phyloP scores from a whole-genome alignment of 306 rosid genomes.

The Prunus davidiana region DNA sequence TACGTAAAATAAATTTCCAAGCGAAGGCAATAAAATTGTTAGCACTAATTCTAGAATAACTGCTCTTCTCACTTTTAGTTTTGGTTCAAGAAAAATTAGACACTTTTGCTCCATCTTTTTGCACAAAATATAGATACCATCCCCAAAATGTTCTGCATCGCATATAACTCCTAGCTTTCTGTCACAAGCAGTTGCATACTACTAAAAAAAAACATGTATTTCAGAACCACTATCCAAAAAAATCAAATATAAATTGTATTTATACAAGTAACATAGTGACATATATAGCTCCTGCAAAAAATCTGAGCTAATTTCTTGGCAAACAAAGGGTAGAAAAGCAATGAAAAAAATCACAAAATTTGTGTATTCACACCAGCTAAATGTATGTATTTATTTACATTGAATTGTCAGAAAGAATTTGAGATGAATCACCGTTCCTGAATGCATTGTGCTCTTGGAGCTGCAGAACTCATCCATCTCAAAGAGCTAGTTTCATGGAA shows the following conservation, averaged over 20 bases:
- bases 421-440: constrained; percentile 30
- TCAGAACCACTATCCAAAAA: background rate
- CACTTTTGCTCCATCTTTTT: too few relatives aligned
- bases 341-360: background rate
- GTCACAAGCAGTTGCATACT: too few relatives aligned
- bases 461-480: constrained; percentile 30
- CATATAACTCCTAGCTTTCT: too few relatives aligned
- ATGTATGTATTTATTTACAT: constrained; percentile 17
- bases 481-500: constrained; percentile 41
- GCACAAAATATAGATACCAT: too few relatives aligned
- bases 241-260: background rate
- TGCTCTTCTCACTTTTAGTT: too few relatives aligned
- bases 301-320: constrained; percentile 37
- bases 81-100: too few relatives aligned
- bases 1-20: too few relatives aligned
- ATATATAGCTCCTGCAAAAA: constrained; percentile 28
- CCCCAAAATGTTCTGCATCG: too few relatives aligned
- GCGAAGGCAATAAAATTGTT: too few relatives aligned
- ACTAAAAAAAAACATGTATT: too few relatives aligned
- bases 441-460: constrained; percentile 33
- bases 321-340: background rate
- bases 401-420: background rate
- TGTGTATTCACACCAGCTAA: background rate
- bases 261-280: constrained; percentile 8
- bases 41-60: too few relatives aligned